Evolutionary conservation across 306 rosid species (phyloP), one percentile per base, ranked within the genome.

Genomic region (Ammopiptanthus mongolicus): DNA sequence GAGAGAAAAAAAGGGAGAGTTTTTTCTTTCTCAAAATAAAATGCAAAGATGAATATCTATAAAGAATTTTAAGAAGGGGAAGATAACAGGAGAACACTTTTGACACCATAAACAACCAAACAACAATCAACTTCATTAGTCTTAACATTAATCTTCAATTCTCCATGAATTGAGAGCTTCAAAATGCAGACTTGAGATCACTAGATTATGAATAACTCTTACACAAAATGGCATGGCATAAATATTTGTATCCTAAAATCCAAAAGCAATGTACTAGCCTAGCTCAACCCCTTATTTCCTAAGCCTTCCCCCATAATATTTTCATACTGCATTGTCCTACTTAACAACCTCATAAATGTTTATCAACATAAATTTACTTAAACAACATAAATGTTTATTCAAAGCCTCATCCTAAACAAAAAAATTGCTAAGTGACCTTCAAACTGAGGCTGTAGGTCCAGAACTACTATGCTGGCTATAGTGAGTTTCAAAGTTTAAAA

Each of bases 111-210:
- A 39, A 9, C 46, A 39, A 39, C 12, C 46, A 39, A 39, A 9
- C 46, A 10, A 3, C 46, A 13, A 22, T 48, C n/a, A 53, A 55
- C 58, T 36, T 34, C 36, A 36, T 69, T 33, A 5, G 17, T 19
- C 21, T 31, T 29, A 18, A 33, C 50, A 11, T 6, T 23, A 70
- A 15, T 19, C 18, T 51, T 21, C 36, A 12, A 52, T 55, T 34
- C 5, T 23, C 64, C 37, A 36, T 70, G 51, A 58, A 17, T 47
- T 59, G 28, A 25, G 8, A 29, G 9, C 69, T 59, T 11, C 48
- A 28, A 44, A 44, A 73, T 29, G 59, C 69, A 73, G 22, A 41
- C 34, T 60, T 46, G 58, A 73, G 59, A 59, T 73, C 31, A 73
- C 29, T 2, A 41, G 23, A 23, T 8, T 15, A 56, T 57, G 77